Conservation (phyloP, 345 rosid genomes). For the Eucalyptus curtisii region DNA sequence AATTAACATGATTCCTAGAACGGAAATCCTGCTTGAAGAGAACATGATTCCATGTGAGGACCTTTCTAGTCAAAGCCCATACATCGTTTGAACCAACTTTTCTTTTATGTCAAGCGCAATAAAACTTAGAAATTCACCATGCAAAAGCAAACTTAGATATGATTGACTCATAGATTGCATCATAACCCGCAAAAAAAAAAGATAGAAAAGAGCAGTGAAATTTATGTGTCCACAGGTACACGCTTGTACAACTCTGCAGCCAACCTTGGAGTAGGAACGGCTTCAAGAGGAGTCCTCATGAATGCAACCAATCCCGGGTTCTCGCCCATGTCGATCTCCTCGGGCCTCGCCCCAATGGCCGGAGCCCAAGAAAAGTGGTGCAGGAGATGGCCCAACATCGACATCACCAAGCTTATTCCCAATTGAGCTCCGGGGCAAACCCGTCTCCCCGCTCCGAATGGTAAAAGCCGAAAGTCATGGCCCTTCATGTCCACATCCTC, state of each 20-base stretch:
- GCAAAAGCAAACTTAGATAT: neutral
- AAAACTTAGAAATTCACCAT: neutral
- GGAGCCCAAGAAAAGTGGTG: constrained; percentile 29
- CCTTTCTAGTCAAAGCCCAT: neutral
- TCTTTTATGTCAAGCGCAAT: neutral
- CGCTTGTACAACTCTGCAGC: constrained; percentile 2
- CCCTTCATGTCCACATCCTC: constrained; percentile 30
- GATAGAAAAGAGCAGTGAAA: neutral
- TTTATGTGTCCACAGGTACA: neutral
- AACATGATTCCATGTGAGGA: neutral
- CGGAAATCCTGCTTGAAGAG: neutral
- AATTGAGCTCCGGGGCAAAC: constrained; percentile 40
- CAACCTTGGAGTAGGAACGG: constrained; percentile 14
- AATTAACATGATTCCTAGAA: neutral
- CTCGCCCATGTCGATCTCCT: constrained; percentile 9
- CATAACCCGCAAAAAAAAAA: neutral
- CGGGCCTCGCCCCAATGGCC: neutral
- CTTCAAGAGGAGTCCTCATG: constrained; percentile 26
- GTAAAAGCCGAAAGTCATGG: constrained; percentile 7
- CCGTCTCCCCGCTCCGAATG: constrained; percentile 22
- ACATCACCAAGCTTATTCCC: constrained; percentile 20
- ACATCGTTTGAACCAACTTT: neutral
- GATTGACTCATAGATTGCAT: neutral
- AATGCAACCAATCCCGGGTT: constrained; percentile 19
- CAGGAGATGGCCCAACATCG: constrained; percentile 28